Base-by-base conservation (phyloP, 2,329 filamentous ascomycete genomes). In the Colletotrichum sp. region DNA sequence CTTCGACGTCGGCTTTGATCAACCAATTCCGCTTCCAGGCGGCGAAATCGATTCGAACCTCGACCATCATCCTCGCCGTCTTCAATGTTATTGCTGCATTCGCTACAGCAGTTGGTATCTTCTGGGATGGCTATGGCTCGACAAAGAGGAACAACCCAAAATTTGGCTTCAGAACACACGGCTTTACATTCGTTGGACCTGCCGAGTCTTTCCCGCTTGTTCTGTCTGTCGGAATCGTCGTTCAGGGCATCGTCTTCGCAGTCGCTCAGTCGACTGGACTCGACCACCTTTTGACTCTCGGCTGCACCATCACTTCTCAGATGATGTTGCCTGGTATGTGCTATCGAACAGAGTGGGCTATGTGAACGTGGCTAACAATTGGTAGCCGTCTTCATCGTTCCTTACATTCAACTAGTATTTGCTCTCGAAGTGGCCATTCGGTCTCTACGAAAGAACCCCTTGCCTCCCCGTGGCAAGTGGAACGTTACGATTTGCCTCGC, bases 381-480 rank as follows among this genome's bases (percentile, higher is more conserved):
- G 30, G 44, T 72, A 94, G 93, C 91, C 9, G 87, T 94, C 44
- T 94, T 95, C 79, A 88, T 94, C 68, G 89, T 92, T 10, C 93
- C 93, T 30, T 93, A 90, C 77, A 89, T 92, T 36, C 93, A 94
- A 78, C 80, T 94, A 24, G 87, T 93, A 18, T 94, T 95, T 78
- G 91, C 90, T 16, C 77, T 93, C 74, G 93, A 95, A 82, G 88
- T 90, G 39, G 86, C 90, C 0, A 79, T 91, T 18, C 88, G 93
- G 78, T 89, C 90, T 13, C 81, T 93, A 30, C 88, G 85, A 78
- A 85, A 84, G 62, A 86, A 87, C 62, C 89, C 92, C 2, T 94
- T 94, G 78, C 88, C 89, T 6, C 85, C 89, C 2, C 88, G 91
- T 73, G 87, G 89, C 32, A 92, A 89, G 81, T 94, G 92, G 89